These are phyloP conservation scores for Fusarium setosum DNA, from an alignment of 2,329 filamentous ascomycete species.

Conservation along the genomic window DNA sequence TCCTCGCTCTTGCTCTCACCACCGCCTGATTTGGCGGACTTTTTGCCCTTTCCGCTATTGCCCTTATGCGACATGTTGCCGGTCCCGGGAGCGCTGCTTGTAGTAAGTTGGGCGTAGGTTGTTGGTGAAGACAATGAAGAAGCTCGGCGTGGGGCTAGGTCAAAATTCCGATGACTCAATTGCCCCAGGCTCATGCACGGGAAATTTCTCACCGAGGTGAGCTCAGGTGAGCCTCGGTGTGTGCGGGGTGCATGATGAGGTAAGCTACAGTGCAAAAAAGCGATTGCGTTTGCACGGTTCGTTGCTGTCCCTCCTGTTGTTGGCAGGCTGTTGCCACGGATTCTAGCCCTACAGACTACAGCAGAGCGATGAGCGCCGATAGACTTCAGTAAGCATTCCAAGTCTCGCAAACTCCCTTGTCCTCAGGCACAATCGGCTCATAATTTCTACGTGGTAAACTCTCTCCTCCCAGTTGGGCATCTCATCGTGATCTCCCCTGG, in stretches of 20 bases:
- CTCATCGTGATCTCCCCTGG: background rate
- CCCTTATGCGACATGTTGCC: constrained; percentile 59
- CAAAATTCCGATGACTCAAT: constrained; percentile 48
- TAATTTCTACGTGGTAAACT: background rate
- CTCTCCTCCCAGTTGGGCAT: background rate
- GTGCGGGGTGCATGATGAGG: constrained; percentile 15
- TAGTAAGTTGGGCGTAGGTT: constrained; percentile 15
- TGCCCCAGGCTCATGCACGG: constrained; percentile 10
- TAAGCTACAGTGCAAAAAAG: constrained; percentile 12
- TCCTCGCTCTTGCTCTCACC: constrained; percentile 68
- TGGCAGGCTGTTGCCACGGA: background rate
- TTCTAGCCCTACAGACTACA: constrained; percentile 5
- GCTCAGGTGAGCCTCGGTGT: constrained; percentile 29
- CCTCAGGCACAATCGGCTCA: constrained; percentile 1
- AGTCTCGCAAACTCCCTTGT: background rate
- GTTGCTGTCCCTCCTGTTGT: background rate
- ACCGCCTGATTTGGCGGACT: constrained; percentile 60
- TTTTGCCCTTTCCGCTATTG: constrained; percentile 63
- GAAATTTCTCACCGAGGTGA: constrained; percentile 45
- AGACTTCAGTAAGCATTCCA: constrained; percentile 37
- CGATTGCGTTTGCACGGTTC: background rate
- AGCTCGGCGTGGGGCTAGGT: constrained; percentile 29
- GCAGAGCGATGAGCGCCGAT: constrained; percentile 11
- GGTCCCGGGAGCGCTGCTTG: constrained; percentile 22
- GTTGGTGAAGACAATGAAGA: constrained; percentile 30